Evolutionary conservation across 177 flowering plant species (phyloP).

Genomic region (Tripterygium wilfordii): DNA sequence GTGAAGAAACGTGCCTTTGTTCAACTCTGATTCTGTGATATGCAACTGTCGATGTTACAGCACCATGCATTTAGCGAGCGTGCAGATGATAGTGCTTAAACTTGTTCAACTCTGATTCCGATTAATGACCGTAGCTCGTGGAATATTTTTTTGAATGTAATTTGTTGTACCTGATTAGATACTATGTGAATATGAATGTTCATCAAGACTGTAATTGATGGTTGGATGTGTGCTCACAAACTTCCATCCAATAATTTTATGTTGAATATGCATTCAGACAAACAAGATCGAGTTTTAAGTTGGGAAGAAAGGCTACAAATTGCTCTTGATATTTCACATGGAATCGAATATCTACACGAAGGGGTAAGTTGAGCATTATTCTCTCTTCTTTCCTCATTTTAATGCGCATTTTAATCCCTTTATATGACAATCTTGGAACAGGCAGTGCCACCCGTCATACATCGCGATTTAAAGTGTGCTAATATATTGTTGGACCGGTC

Average conservation of each 20-base stretch:
- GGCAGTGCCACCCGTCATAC: conserved; percentile 98
- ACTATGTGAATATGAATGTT: too few relatives aligned
- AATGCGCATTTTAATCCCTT: neutral
- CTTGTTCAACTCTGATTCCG: too few relatives aligned
- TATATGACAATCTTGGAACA: conserved; percentile 26
- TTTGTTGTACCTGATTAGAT: too few relatives aligned
- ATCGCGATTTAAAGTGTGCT: conserved; percentile 93
- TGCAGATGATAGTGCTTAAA: too few relatives aligned
- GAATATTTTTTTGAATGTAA: too few relatives aligned
- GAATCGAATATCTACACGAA: conserved; percentile 97
- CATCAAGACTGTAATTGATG: too few relatives aligned
- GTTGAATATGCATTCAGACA: conserved; percentile 33
- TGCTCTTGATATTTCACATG: conserved; percentile 92
- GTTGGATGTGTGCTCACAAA: neutral
- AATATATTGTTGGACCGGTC: conserved; percentile 74
- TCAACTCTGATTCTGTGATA: too few relatives aligned
- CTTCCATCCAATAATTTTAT: neutral
- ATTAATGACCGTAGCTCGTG: too few relatives aligned
- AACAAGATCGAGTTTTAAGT: conserved; percentile 43
- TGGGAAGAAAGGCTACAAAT: conserved; percentile 95
- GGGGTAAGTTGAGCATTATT: conserved; percentile 50
- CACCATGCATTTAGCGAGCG: too few relatives aligned
- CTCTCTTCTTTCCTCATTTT: conserved; percentile 1
- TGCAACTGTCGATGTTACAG: too few relatives aligned
- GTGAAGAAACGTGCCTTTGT: too few relatives aligned